Percentiles rank a stretch among this genome's conserved stretches.
These are phyloP conservation scores for Cladosporium sp. DNA, from an alignment of 2,329 filamentous ascomycete genomes.

Conservation along the genomic window DNA sequence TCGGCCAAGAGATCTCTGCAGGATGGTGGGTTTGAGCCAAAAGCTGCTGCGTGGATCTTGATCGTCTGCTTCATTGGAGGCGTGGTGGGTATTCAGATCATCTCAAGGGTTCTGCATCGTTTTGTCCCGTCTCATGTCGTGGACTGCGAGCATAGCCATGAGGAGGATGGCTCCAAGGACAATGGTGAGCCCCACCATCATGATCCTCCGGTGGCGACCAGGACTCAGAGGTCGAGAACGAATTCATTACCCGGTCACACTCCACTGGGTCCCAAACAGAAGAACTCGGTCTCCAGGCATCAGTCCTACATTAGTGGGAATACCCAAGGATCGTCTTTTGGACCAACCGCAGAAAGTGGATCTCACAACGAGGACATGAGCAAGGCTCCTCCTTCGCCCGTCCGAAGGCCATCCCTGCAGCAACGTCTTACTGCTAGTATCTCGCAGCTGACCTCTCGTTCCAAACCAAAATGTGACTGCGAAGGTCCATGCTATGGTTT, in stretches of 20 bases:
- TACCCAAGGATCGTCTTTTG: conserved; percentile 1
- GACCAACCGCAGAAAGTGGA: conserved; percentile 3
- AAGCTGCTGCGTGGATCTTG: conserved; percentile 62
- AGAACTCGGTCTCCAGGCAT: conserved; percentile 21
- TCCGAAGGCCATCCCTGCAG: conserved; percentile 37
- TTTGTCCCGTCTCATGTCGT: conserved; percentile 75
- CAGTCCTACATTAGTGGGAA: conserved; percentile 23
- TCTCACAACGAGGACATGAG: neutral
- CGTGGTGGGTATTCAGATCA: conserved; percentile 68
- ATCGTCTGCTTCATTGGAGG: conserved; percentile 66
- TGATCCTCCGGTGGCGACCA: neutral
- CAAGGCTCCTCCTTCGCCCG: conserved; percentile 6
- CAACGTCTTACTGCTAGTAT: conserved; percentile 40
- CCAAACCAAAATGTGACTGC: conserved; percentile 50
- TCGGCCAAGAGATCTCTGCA: conserved; percentile 74
- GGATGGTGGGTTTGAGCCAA: conserved; percentile 61
- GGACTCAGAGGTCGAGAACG: conserved; percentile 13
- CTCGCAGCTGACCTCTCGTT: conserved; percentile 45
- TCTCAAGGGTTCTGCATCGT: conserved; percentile 68
- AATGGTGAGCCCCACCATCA: conserved; percentile 19
- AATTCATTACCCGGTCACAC: conserved; percentile 19
- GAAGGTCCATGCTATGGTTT: conserved; percentile 58
- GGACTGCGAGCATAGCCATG: conserved; percentile 71
- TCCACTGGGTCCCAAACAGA: conserved; percentile 10
- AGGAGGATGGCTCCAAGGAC: conserved; percentile 44